These are phyloP conservation scores for Chlamydomonas reinhardtii DNA, from an alignment of 163 green algal genomes.

Conservation along the genomic window DNA sequence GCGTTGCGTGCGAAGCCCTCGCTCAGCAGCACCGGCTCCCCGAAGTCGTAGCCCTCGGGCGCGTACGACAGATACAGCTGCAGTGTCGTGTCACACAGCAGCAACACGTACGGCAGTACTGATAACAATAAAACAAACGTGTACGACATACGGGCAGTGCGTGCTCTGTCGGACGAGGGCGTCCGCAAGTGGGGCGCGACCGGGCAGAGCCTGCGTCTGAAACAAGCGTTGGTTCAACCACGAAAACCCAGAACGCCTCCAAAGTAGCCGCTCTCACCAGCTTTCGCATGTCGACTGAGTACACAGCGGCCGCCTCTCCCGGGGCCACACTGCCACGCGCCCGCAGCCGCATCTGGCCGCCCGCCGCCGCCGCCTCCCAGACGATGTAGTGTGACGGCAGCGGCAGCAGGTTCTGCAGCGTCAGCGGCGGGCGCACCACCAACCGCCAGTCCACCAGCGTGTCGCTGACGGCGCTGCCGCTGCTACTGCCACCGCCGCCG, in stretches of 20 bases:
- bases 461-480: not conserved
- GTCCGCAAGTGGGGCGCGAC: too few relatives aligned
- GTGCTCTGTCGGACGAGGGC: too few relatives aligned
- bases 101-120: too few relatives aligned
- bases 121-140: too few relatives aligned
- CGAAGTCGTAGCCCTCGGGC: conserved; percentile 80
- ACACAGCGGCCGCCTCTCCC: conserved; percentile 56
- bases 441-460: conserved; percentile 75
- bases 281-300: conserved; percentile 63
- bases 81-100: too few relatives aligned
- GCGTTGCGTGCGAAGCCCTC: conserved; percentile 57
- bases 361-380: conserved; percentile 70
- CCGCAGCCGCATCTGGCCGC: conserved; percentile 49
- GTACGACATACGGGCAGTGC: too few relatives aligned
- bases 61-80: conserved; percentile 77
- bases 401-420: conserved; percentile 82
- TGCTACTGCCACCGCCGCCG: too few relatives aligned
- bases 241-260: too few relatives aligned
- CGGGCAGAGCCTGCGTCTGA: too few relatives aligned
- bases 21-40: conserved; percentile 67
- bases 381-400: conserved; percentile 57
- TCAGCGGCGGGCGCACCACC: conserved; percentile 70
- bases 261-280: not conserved
- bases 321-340: conserved; percentile 64
- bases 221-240: too few relatives aligned